phyloP scores from a whole-genome alignment of 2,329 filamentous ascomycete genomes.

The Colletotrichum limetticola region DNA sequence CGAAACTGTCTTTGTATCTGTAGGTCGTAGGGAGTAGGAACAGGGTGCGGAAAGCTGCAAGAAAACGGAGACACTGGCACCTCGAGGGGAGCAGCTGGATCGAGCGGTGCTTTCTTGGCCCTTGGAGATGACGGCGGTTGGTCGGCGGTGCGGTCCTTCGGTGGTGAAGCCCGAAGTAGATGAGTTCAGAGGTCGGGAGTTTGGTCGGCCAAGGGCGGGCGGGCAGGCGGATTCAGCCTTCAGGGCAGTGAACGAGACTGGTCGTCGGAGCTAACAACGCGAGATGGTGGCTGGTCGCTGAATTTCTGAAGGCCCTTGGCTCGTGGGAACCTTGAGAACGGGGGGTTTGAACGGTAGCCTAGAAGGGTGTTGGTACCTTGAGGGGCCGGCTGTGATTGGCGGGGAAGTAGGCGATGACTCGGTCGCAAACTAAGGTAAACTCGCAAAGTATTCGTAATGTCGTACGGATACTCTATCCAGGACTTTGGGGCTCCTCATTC shows the following conservation, averaged over 20 bases:
- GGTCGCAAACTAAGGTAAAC: neutral
- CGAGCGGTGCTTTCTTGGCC: neutral
- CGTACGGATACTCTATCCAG: neutral
- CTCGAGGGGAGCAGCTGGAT: neutral
- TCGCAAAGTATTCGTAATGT: too few species aligned
- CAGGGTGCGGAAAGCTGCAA: conserved; percentile 14
- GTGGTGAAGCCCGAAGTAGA: conserved; percentile 29
- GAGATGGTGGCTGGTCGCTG: neutral
- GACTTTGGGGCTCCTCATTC: neutral
- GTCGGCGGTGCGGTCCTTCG: conserved; percentile 23
- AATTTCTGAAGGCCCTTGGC: conserved; percentile 4
- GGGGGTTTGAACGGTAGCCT: neutral
- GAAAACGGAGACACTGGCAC: conserved; percentile 25
- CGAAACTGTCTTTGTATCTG: neutral
- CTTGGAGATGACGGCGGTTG: conserved; percentile 26
- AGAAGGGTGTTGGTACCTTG: neutral
- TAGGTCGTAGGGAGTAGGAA: neutral
- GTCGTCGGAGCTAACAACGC: neutral
- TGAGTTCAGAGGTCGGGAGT: conserved; percentile 1
- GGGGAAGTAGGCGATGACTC: conserved; percentile 25
- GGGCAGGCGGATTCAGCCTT: neutral
- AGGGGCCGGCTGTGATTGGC: conserved; percentile 16
- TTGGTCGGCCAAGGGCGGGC: conserved; percentile 22
- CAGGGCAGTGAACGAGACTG: conserved; percentile 5
- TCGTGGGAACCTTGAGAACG: neutral